Evolutionary conservation across 768 basidiomycete species (phyloP).

Genomic region (Mycena filopes): DNA sequence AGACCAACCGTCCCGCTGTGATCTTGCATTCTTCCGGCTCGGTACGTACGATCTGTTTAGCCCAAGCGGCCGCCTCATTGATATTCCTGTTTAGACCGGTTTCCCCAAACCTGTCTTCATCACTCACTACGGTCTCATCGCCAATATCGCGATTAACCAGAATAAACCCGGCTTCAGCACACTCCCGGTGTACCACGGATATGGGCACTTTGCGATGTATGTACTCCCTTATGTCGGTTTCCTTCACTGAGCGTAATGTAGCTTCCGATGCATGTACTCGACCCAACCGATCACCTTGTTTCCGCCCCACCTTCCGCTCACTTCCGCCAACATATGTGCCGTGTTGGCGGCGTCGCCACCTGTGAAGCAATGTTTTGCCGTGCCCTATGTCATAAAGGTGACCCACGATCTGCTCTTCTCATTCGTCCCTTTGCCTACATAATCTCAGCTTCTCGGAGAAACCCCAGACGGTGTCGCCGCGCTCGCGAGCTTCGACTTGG

Average conservation of each 20-base stretch:
- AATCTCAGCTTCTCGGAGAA: conserved; percentile 55
- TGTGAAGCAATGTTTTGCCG: conserved; percentile 46
- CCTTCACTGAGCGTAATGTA: conserved; percentile 29
- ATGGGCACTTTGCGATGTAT: conserved; percentile 48
- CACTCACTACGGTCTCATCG: conserved; percentile 48
- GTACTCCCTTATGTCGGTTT: not conserved
- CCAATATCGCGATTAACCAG: conserved; percentile 49
- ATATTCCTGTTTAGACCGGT: conserved; percentile 47
- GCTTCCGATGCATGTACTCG: conserved; percentile 57
- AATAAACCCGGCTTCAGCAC: conserved; percentile 52
- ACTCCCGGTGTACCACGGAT: conserved; percentile 57
- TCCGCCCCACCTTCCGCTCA: conserved; percentile 57
- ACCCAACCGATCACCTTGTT: conserved; percentile 55
- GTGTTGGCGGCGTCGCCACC: conserved; percentile 48
- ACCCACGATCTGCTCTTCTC: not conserved
- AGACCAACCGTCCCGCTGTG: conserved; percentile 44
- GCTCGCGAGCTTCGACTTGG: conserved; percentile 57
- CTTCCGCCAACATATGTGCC: conserved; percentile 53
- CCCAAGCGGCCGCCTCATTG: no score
- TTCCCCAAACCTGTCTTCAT: conserved; percentile 56
- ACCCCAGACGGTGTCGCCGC: conserved; percentile 54
- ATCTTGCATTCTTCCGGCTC: conserved; percentile 59
- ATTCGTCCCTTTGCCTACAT: no score
- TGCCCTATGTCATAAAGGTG: conserved; percentile 51
- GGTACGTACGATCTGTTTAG: conserved; percentile 36